Evolutionary conservation across 2,329 filamentous ascomycete species (phyloP).

Genomic region (Phialophora expanda): DNA sequence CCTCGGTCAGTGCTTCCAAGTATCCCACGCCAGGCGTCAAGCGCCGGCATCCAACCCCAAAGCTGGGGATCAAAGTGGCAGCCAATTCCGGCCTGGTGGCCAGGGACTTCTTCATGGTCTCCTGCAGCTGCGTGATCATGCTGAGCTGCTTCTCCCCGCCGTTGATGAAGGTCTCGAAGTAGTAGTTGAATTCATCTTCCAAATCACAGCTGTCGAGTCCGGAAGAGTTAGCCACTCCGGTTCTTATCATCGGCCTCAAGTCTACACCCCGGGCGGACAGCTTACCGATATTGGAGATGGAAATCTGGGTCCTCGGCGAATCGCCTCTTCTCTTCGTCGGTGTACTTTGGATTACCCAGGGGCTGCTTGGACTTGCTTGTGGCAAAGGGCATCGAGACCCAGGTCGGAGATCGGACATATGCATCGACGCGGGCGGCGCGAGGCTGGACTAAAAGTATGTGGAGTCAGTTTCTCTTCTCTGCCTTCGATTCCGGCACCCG

Average conservation of each 20-base stretch:
- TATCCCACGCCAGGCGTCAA: conserved; percentile 52
- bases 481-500: too few species aligned
- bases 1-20: conserved; percentile 49
- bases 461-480: conserved; percentile 30
- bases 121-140: conserved; percentile 41
- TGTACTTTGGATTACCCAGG: conserved; percentile 48
- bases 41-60: conserved; percentile 50
- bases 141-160: conserved; percentile 42
- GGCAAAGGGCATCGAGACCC: conserved; percentile 36
- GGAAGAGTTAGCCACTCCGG: too few species aligned
- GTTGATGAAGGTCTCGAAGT: conserved; percentile 52
- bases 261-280: neutral
- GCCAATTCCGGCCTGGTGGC: conserved; percentile 44
- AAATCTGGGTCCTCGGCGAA: conserved; percentile 4
- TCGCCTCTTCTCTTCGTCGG: conserved; percentile 46
- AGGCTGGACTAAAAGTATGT: conserved; percentile 33
- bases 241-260: neutral
- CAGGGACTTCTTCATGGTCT: conserved; percentile 35
- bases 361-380: conserved; percentile 55
- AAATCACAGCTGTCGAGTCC: conserved; percentile 37
- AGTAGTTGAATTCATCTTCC: conserved; percentile 51
- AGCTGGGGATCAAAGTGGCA: conserved; percentile 54
- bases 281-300: neutral
- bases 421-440: conserved; percentile 40
- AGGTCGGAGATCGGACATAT: conserved; percentile 30